Percentiles rank a stretch among this genome's conserved stretches.
phyloP scores from a whole-genome alignment of 2,329 filamentous ascomycete genomes.

The Cladosporium halotolerans region DNA sequence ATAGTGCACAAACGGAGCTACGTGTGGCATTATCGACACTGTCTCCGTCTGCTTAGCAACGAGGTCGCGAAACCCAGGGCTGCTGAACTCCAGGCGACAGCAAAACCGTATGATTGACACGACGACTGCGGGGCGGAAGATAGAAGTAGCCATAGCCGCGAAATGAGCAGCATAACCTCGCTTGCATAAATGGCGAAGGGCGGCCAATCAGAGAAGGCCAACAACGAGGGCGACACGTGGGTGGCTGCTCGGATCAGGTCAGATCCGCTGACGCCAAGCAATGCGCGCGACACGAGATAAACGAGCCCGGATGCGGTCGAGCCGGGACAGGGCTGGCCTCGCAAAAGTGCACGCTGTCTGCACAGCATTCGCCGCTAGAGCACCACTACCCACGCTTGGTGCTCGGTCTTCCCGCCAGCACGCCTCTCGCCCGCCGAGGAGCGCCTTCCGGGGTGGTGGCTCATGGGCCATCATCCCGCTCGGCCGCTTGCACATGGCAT shows the following conservation, averaged over 20 bases:
- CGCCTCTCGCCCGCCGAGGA: background rate
- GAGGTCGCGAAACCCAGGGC: too few species aligned
- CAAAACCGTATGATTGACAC: background rate
- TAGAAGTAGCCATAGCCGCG: constrained; percentile 2
- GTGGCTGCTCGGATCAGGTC: background rate
- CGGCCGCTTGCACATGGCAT: constrained; percentile 7
- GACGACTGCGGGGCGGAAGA: constrained; percentile 8
- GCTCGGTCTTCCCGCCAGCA: constrained; percentile 3
- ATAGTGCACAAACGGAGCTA: too few species aligned
- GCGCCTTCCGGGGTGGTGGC: constrained; percentile 1
- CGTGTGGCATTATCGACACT: too few species aligned
- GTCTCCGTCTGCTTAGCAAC: too few species aligned
- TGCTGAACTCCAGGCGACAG: too few species aligned
- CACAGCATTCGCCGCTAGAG: background rate
- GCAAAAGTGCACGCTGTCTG: background rate
- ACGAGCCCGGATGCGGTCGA: constrained; percentile 3
- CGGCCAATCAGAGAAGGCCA: background rate
- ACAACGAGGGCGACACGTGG: background rate
- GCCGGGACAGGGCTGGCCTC: constrained; percentile 2
- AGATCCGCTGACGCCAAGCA: background rate
- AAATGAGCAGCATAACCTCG: background rate
- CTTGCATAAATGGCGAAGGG: background rate
- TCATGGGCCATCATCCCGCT: background rate
- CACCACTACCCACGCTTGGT: constrained; percentile 2
- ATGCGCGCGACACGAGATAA: constrained; percentile 4